phyloP scores from a whole-genome alignment of 2,329 filamentous ascomycete species.

The Stagonosporopsis chrysanthemi region DNA sequence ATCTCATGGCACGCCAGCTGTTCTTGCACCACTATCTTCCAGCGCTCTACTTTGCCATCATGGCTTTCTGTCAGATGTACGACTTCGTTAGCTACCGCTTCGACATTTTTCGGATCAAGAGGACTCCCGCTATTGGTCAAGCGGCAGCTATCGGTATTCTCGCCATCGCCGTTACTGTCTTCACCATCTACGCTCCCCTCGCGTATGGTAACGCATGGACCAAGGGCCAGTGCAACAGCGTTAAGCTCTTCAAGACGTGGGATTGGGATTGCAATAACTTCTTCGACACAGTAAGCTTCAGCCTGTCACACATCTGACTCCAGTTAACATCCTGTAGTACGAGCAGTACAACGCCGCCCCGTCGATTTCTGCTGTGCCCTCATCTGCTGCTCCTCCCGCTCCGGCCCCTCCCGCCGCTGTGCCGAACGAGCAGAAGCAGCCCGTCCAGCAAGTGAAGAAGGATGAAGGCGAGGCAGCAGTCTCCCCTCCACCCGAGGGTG shows the following conservation, averaged over 20 bases:
- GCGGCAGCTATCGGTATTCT: constrained; percentile 77
- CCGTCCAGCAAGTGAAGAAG: constrained; percentile 25
- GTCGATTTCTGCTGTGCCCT: constrained; percentile 33
- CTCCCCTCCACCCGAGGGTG: constrained; percentile 37
- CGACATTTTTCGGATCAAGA: constrained; percentile 69
- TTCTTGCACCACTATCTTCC: constrained; percentile 99
- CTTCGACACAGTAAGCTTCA: constrained; percentile 77
- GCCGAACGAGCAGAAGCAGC: constrained; percentile 23
- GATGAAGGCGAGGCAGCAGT: constrained; percentile 41
- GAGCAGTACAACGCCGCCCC: constrained; percentile 40
- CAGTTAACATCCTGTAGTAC: constrained; percentile 33
- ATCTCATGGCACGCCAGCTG: constrained; percentile 95
- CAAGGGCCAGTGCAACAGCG: constrained; percentile 80
- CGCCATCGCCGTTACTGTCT: constrained; percentile 75
- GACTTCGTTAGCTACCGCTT: constrained; percentile 84
- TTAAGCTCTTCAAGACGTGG: constrained; percentile 89
- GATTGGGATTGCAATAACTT: constrained; percentile 99
- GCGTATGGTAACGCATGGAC: constrained; percentile 97
- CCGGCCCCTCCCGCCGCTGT: constrained; percentile 29
- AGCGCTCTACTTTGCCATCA: constrained; percentile 91
- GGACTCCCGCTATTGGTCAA: constrained; percentile 77
- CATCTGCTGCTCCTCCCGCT: constrained; percentile 34
- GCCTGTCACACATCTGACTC: constrained; percentile 16
- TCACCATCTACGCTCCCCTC: constrained; percentile 85
- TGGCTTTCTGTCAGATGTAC: constrained; percentile 86